phyloP scores from a whole-genome alignment of 2,329 filamentous ascomycete species.

The Trichoderma sp. region DNA sequence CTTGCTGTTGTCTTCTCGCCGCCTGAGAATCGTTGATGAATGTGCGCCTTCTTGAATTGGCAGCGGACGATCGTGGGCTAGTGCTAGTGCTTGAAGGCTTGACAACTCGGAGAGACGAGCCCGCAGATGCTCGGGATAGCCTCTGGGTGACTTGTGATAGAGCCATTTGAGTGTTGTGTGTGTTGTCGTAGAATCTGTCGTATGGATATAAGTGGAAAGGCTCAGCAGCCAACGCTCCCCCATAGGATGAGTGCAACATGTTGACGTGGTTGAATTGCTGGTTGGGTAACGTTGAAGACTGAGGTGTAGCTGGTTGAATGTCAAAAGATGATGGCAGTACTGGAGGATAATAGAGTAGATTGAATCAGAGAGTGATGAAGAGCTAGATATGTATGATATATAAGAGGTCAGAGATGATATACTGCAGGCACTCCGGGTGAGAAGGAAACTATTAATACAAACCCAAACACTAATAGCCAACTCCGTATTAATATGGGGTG shows the following conservation, averaged over 20 bases:
- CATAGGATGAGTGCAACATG: conserved; percentile 39
- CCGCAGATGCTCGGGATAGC: conserved; percentile 51
- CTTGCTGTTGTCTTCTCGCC: conserved; percentile 50
- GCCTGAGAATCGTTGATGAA: conserved; percentile 54
- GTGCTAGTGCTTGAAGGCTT: conserved; percentile 70
- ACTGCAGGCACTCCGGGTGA: conserved; percentile 19
- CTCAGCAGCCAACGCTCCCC: conserved; percentile 32
- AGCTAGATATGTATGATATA: conserved; percentile 14
- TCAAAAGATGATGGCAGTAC: neutral
- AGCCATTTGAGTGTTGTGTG: conserved; percentile 52
- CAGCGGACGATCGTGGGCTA: conserved; percentile 61
- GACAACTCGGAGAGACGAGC: conserved; percentile 57
- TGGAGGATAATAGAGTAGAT: neutral
- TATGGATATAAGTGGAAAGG: conserved; percentile 32
- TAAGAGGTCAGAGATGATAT: neutral
- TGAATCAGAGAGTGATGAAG: neutral
- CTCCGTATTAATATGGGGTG: conserved; percentile 21
- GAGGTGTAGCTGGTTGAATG: neutral
- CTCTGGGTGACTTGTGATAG: conserved; percentile 50
- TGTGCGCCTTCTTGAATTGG: conserved; percentile 57
- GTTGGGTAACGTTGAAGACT: neutral
- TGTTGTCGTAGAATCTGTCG: conserved; percentile 52
- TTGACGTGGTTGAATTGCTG: conserved; percentile 20
- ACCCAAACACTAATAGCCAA: neutral
- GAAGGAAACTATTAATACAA: conserved; percentile 22